Evolutionary conservation across 2,329 filamentous ascomycete species (phyloP).

Genomic region (Calonectria montana): DNA sequence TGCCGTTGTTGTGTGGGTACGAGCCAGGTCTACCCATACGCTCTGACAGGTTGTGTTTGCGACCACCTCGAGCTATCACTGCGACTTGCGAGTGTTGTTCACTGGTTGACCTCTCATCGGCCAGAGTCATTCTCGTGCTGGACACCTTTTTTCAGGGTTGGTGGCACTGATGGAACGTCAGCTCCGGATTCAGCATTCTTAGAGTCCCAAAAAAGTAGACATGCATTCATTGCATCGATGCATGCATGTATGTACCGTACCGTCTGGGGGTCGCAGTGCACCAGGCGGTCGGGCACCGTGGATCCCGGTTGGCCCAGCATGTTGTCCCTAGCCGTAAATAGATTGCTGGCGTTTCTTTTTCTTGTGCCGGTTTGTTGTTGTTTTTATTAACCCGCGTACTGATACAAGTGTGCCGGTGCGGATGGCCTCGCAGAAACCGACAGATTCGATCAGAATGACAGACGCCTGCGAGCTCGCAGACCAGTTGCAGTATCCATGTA

Average conservation of each 20-base stretch:
- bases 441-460: conserved; percentile 12
- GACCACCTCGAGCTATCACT: conserved; percentile 13
- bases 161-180: conserved; percentile 11
- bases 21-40: conserved; percentile 17
- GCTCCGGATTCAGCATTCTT: conserved; percentile 11
- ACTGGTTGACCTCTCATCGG: neutral
- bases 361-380: neutral
- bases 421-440: conserved; percentile 4
- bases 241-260: neutral
- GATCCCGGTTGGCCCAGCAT: conserved; percentile 16
- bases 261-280: neutral
- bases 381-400: conserved; percentile 4
- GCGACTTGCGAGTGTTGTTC: conserved; percentile 13
- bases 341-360: neutral
- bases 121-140: conserved; percentile 1
- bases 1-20: conserved; percentile 18
- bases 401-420: neutral
- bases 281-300: conserved; percentile 6
- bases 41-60: conserved; percentile 13
- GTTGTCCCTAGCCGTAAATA: neutral
- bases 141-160: neutral
- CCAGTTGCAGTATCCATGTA: conserved; percentile 13
- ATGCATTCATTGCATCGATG: neutral
- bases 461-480: neutral
- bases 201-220: neutral